Conservation (phyloP, 1,139 yeast species). For the Yamadazyma friedrichii region DNA sequence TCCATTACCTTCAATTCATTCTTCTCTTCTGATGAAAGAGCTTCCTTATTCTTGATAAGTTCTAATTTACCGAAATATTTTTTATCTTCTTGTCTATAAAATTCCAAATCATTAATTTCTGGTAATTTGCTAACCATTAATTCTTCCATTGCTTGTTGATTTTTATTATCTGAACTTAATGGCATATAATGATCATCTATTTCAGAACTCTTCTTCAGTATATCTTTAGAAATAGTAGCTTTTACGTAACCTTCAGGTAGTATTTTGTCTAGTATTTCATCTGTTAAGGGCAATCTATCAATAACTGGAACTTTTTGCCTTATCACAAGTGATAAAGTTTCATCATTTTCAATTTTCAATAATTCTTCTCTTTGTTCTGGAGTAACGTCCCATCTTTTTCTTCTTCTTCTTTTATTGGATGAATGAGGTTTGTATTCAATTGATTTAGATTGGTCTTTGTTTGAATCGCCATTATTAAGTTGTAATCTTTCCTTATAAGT, state of each 20-base stretch:
- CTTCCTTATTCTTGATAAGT: constrained; percentile 27
- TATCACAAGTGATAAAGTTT: constrained; percentile 14
- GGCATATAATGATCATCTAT: constrained; percentile 6
- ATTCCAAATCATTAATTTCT: constrained; percentile 56
- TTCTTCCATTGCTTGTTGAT: constrained; percentile 10
- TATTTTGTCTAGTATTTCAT: constrained; percentile 48
- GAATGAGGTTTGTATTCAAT: constrained; percentile 1
- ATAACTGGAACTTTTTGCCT: constrained; percentile 36
- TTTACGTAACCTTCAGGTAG: constrained; percentile 56
- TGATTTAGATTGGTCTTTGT: not conserved
- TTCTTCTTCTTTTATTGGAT: constrained; percentile 16
- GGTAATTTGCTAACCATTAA: constrained; percentile 28
- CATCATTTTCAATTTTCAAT: constrained; percentile 9
- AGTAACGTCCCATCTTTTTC: constrained; percentile 36
- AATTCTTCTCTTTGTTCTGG: constrained; percentile 29
- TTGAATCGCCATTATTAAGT: not conserved
- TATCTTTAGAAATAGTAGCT: constrained; percentile 45
- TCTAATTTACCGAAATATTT: constrained; percentile 68
- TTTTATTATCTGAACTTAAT: constrained; percentile 16
- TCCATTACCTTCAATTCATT: constrained; percentile 64
- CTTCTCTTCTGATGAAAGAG: constrained; percentile 49
- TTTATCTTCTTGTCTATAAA: constrained; percentile 69
- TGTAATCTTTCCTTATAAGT: constrained; percentile 12
- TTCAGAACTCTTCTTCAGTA: constrained; percentile 17
- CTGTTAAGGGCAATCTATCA: constrained; percentile 48